These are phyloP conservation scores for Anethum foeniculum DNA, from an alignment of 140 eudicot genomes.

Conservation along the genomic window DNA sequence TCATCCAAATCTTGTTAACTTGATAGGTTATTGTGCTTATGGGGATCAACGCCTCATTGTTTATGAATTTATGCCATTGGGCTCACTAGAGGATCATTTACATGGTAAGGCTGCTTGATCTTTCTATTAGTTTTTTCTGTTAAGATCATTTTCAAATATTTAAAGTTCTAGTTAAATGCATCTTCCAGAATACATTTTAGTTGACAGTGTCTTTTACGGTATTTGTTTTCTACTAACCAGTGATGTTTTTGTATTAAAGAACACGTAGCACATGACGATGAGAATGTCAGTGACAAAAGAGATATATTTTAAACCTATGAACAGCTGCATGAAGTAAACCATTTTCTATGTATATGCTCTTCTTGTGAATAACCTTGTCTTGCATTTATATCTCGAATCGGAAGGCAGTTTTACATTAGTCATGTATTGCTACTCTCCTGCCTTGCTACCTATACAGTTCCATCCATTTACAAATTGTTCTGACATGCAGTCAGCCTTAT, in stretches of 20 bases:
- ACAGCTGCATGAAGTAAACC: neutral
- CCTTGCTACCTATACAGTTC: neutral
- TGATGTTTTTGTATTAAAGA: neutral
- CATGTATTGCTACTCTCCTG: neutral
- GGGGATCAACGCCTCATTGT: constrained; percentile 98
- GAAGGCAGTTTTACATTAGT: neutral
- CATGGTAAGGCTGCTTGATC: constrained; percentile 55
- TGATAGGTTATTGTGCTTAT: constrained; percentile 98
- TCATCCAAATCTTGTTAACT: constrained; percentile 86
- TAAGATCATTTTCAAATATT: neutral
- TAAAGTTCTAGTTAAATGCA: neutral
- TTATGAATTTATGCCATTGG: constrained; percentile 95
- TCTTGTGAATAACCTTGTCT: neutral
- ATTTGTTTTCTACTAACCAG: neutral
- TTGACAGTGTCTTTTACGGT: neutral
- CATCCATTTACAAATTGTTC: neutral
- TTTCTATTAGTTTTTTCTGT: neutral
- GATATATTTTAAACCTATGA: neutral
- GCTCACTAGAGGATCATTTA: constrained; percentile 93
- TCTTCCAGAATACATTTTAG: neutral
- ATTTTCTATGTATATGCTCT: neutral
- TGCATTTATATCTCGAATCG: neutral
- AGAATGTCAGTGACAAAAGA: neutral
- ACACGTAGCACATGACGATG: neutral
- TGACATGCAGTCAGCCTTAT: neutral